Evolutionary conservation across 2,329 filamentous ascomycete genomes (phyloP).

Genomic region (Penicillium sumatraense): DNA sequence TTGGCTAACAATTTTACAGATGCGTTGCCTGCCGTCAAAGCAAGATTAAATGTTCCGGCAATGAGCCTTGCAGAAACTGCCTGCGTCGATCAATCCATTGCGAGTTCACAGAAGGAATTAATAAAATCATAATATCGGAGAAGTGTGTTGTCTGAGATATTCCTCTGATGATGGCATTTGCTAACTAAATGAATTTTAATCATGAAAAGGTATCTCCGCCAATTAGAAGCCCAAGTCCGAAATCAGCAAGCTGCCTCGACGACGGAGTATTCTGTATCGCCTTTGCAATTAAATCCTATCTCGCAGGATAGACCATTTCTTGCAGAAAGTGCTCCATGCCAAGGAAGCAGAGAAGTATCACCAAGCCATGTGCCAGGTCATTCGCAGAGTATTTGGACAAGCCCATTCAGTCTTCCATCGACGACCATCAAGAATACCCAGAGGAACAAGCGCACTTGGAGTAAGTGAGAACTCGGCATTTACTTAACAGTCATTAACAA

Average conservation of each 20-base stretch:
- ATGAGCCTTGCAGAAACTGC: not conserved
- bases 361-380: not conserved
- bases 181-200: not conserved
- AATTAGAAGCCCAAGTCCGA: not conserved
- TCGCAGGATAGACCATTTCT: not conserved
- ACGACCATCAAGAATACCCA: slow-evolving; percentile 21
- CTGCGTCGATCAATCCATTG: not conserved
- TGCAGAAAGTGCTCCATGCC: not conserved
- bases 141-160: not conserved
- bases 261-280: not conserved
- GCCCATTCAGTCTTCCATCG: slow-evolving; percentile 23
- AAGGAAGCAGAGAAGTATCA: not conserved
- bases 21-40: not conserved
- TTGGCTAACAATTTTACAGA: not conserved
- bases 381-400: slow-evolving; percentile 24
- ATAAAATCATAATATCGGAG: not conserved
- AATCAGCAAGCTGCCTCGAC: not conserved
- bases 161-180: not conserved
- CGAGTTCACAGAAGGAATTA: not conserved
- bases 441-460: slow-evolving; percentile 37
- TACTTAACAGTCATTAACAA: slow-evolving; percentile 26
- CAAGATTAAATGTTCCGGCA: not conserved
- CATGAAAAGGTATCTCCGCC: not conserved
- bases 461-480: slow-evolving; percentile 28
- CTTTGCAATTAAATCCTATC: not conserved